Base-by-base conservation (phyloP, 2,329 filamentous ascomycete species). In the Colletotrichum navitas region DNA sequence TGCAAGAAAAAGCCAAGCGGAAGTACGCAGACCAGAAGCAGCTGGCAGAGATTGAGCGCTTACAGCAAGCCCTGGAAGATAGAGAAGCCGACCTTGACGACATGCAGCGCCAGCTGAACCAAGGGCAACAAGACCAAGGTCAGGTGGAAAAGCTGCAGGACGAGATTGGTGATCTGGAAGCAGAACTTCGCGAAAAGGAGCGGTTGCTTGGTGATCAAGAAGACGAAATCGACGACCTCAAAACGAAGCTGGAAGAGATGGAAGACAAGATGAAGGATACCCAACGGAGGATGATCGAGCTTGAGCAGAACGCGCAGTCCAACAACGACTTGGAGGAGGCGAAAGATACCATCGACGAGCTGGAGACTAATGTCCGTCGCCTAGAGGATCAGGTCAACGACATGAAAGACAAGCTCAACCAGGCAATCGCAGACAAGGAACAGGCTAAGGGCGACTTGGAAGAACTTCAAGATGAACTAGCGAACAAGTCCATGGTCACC, bases 1-100 rank as follows among this genome's bases (percentile, higher is more conserved):
- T 97, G 72, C 93, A 95, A 74, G 93, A 97, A 72, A 93, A 92
- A 77, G 88, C 94, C 65, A 94, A 94, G 81, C 89, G 89, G 76
- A 92, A 92, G 77, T 91, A 94, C 74, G 89, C 88, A 14, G 91
- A 94, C 76, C 90, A 94, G 74, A 89, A 86, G 70, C 87, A 94
- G 75, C 90, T 89, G 62, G 84, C 83, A 32, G 90, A 91, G 77
- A 78, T 90, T 49, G 87, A 91, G 43, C 84, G 84, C 56, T 79
- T 94, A 39, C 88, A 87, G 26, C 85, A 85, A 66, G 80, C 83
- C 39, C 77, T 92, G 5, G 85, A 90, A 36, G 86, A 89, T 45
- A 89, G 87, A 66, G 89, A 91, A 52, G 84, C 85, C 32, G 86
- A 92, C 56, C 84, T 91, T 11, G 86, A 91, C 51, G 85, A 89